Conservation (phyloP, 371 early-diverging fungal species). For the Parasitella parasitica region DNA sequence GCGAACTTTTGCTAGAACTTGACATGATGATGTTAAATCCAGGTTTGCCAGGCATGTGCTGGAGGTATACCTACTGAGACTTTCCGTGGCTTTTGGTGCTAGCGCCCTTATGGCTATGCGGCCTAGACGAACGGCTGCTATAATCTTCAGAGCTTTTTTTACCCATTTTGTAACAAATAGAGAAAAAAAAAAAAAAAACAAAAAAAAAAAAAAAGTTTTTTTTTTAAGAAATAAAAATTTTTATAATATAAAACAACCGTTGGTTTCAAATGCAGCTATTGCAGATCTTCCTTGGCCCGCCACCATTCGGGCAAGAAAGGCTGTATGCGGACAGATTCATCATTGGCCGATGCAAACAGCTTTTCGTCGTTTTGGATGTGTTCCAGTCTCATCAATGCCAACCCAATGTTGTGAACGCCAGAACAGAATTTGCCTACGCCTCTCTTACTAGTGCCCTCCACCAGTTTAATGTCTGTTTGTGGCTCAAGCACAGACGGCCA, state of each 20-base stretch:
- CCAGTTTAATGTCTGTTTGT: constrained; percentile 48
- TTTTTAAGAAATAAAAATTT: neutral
- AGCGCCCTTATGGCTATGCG: constrained; percentile 5
- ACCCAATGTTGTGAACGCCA: constrained; percentile 74
- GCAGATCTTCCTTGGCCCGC: constrained; percentile 43
- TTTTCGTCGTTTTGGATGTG: constrained; percentile 41
- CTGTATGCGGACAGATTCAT: constrained; percentile 35
- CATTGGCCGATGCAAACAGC: constrained; percentile 35
- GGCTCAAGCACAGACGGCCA: constrained; percentile 37
- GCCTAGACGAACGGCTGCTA: constrained; percentile 1
- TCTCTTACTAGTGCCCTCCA: constrained; percentile 38
- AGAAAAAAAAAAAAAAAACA: too few relatives aligned
- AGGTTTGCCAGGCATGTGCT: too few relatives aligned
- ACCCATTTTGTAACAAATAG: constrained; percentile 23
- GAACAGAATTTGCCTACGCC: constrained; percentile 68
- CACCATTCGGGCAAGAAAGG: constrained; percentile 65
- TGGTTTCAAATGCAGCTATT: neutral
- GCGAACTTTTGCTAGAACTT: constrained; percentile 21
- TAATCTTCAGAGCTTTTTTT: constrained; percentile 34
- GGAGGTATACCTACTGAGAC: constrained; percentile 4
- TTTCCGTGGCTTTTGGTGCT: constrained; percentile 19
- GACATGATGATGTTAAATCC: neutral
- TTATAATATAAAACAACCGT: neutral
- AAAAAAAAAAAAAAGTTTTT: constrained; percentile 3
- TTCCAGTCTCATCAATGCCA: constrained; percentile 87